Evolutionary conservation across 441 rosid genomes (phyloP).

Genomic region (Adansonia gregorii): DNA sequence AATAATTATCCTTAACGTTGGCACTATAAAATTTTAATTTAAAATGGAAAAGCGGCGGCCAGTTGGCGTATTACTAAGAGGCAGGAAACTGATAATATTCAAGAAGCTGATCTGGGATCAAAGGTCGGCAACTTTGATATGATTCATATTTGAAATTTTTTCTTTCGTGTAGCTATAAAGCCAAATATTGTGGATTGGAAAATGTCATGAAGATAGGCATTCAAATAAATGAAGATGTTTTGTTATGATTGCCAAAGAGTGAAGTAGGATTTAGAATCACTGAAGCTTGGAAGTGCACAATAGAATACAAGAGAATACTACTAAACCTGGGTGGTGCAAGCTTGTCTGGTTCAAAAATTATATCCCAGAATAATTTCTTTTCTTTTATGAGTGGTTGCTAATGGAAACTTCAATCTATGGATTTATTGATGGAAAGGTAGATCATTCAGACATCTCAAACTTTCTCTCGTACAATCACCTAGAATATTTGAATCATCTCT

Average conservation of each 20-base stretch:
- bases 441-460: background rate
- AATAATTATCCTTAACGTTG: background rate
- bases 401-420: background rate
- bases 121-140: background rate
- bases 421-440: constrained; percentile 1
- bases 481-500: background rate
- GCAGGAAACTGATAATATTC: background rate
- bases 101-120: background rate
- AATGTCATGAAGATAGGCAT: background rate
- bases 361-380: background rate
- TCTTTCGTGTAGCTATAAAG: background rate
- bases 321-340: background rate
- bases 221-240: background rate
- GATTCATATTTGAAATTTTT: background rate
- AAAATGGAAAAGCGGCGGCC: background rate
- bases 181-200: background rate
- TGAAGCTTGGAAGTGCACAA: background rate
- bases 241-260: background rate
- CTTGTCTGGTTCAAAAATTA: background rate
- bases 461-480: background rate
- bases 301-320: background rate
- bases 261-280: background rate
- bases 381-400: background rate
- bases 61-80: background rate
- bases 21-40: background rate